phyloP scores from a whole-genome alignment of 1,139 yeast species.

The Zygosaccharomyces pseudobailii region DNA sequence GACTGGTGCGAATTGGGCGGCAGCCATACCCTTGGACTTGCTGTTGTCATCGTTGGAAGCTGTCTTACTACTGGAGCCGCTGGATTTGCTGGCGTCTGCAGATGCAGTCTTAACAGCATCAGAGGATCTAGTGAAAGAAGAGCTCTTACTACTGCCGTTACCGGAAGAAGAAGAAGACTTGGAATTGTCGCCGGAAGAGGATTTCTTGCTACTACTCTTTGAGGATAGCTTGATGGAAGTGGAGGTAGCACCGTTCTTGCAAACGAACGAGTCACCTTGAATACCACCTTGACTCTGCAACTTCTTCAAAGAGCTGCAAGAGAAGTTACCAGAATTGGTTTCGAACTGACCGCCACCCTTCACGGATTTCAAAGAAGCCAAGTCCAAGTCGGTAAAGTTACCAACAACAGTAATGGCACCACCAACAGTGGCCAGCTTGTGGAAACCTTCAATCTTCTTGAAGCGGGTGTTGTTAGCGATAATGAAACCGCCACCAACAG shows the following conservation, averaged over 20 bases:
- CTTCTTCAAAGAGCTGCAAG: constrained; percentile 70
- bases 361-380: constrained; percentile 67
- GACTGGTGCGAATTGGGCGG: constrained; percentile 39
- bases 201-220: constrained; percentile 26
- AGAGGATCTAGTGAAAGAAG: constrained; percentile 13
- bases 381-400: constrained; percentile 71
- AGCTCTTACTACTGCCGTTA: constrained; percentile 14
- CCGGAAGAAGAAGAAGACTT: constrained; percentile 10
- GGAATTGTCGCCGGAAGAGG: constrained; percentile 27
- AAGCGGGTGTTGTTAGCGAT: constrained; percentile 78
- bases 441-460: constrained; percentile 65
- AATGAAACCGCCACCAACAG: constrained; percentile 84
- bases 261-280: constrained; percentile 83
- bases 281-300: constrained; percentile 69
- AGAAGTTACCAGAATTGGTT: constrained; percentile 65
- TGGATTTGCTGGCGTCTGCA: constrained; percentile 9
- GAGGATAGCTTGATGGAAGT: constrained; percentile 46
- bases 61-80: constrained; percentile 8
- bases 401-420: constrained; percentile 87
- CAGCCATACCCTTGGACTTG: constrained; percentile 33
- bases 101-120: constrained; percentile 24
- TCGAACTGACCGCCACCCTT: constrained; percentile 88
- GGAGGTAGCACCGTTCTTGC: constrained; percentile 66
- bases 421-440: constrained; percentile 63
- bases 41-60: constrained; percentile 17